Base-by-base conservation (phyloP, 805 yeast genomes). In the Brettanomyces custersianus region DNA sequence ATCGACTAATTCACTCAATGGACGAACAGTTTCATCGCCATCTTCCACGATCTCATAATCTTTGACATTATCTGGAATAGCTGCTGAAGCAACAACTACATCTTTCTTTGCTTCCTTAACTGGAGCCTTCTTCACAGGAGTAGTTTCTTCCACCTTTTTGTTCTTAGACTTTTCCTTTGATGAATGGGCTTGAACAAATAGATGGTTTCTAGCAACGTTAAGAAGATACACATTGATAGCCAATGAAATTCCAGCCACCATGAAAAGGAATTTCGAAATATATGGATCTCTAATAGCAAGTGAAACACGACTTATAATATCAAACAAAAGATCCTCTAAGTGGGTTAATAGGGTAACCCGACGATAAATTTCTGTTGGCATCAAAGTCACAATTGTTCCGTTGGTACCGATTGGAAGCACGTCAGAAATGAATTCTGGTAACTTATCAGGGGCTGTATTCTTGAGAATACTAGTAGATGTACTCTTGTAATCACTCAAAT, bases 191-290 rank as follows among this genome's bases (percentile, higher is more conserved):
- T 25, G 23, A 16, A 9, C 16, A n/a, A 33, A 57, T 52, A 31
- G 55, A 47, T 80, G 83, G 36, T 70, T 66, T 56, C 83, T 72
- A n/a, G 95, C 81, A 39, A 85, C 92, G 50, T 86, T 85, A 55
- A 90, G 70, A 46, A 92, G 68, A 57, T 88, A 90, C 34, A 82
- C 76, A 55, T 92, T 92, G 44, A 84, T 77, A 5, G 81, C 77
- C 37, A 85, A 72, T 45, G 94, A 82, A 44, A 84, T 62, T 19
- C 81, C 77, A 41, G 88, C 74, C 9, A 76, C 77, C 42, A 82
- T 67, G 31, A 88, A 71, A 35, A 87, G 66, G 43, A 78, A 72
- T 55, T 88, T 88, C 42, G 92, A 77, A 45, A 87, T 72, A 42
- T 85, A 63, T 37, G 79, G 81, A 57, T 88, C 96, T 48, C 81